phyloP scores from a whole-genome alignment of 2,329 filamentous ascomycete genomes.

The Verticillium zaregamsianum region DNA sequence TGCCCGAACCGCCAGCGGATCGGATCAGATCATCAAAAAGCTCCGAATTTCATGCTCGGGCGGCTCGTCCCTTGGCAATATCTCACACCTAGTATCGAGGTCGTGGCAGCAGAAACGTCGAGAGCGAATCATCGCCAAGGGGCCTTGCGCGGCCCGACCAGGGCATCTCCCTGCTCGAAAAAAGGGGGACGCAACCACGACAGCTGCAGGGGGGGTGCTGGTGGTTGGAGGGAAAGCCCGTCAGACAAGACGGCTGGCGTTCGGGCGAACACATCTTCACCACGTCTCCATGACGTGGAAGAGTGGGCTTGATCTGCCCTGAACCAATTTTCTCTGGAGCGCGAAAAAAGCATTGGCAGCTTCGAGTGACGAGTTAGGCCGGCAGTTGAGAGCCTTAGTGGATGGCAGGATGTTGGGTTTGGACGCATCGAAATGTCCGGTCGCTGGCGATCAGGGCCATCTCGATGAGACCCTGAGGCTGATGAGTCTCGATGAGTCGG shows the following conservation, averaged over 20 bases:
- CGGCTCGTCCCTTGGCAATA: background rate
- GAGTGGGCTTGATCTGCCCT: background rate
- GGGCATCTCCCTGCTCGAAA: background rate
- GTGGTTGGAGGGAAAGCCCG: no score
- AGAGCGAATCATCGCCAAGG: background rate
- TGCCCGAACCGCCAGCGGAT: background rate
- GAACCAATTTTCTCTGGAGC: background rate
- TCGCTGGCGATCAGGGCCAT: background rate
- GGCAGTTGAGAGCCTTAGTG: background rate
- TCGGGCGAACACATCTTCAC: background rate
- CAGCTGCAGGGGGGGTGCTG: background rate
- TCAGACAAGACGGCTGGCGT: background rate
- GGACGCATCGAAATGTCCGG: no score
- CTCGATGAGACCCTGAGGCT: background rate
- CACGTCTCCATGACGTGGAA: background rate
- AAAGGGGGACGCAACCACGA: background rate
- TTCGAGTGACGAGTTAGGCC: background rate
- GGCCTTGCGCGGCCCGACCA: background rate
- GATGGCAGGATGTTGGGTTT: background rate
- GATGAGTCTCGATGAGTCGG: background rate
- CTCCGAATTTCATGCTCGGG: background rate
- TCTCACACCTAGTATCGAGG: background rate
- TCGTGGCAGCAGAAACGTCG: background rate
- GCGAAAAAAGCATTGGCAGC: background rate
- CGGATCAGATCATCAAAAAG: background rate